Evolutionary conservation across 2,329 filamentous ascomycete species (phyloP), one percentile per base, ranked within the genome.

Genomic region (Diaporthe ilicicola): DNA sequence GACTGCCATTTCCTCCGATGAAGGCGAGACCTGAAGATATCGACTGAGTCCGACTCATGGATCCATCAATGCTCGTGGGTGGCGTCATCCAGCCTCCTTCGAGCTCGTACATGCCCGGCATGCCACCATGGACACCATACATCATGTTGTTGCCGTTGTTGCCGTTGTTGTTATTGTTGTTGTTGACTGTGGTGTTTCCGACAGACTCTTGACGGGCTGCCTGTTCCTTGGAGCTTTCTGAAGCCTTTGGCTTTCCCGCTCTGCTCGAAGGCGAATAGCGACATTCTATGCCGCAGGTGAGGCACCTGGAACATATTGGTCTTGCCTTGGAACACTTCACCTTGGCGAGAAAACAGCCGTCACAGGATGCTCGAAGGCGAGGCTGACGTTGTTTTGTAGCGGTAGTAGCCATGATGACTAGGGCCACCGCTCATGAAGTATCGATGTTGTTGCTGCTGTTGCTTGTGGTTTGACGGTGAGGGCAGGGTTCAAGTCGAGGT

Each of bases 311-410:
- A 76, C 86, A 88, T 61, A 87, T 83, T 1, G 86, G 86, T n/a
- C 85, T 79, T 3, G 81, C 80, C 74, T 88, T 88, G 72, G 84
- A 86, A 77, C 86, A 88, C 75, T 88, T 88, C 78, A 88, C 86
- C 75, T 88, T 88, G 72, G 86, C 86, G 24, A 86, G 77, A 76
- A 88, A 87, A 77, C 86, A 88, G 9, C 84, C 85, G 72, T 88
- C 86, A 75, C 86, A 88, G 22, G 86, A 88, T 27, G 83, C 83
- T 71, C 84, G 79, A 37, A 86, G 78, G 55, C 83, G 82, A 59
- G 82, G 82, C 73, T 83, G 81, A 42, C 81, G 80, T 72, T 79
- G 74, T 71, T 82, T 83, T 37, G 74, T 73, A 29, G 53, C 42
- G 29, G 76, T 76, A 61, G 75, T 76, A 64, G 75, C 70, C 75